Base-by-base conservation (phyloP, 192 early-diverging fungal genomes). In the Physocladia obscura region DNA sequence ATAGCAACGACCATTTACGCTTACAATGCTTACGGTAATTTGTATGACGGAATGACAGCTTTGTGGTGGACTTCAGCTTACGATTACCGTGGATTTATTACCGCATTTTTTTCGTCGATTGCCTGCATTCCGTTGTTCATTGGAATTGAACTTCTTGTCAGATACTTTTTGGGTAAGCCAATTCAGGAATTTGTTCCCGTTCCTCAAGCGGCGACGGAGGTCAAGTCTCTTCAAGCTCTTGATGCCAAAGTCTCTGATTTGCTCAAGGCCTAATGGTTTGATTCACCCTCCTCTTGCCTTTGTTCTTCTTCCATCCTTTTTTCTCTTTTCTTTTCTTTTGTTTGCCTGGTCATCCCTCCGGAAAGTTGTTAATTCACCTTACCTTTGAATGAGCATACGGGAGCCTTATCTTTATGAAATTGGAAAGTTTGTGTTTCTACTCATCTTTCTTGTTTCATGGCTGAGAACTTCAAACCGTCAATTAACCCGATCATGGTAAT, bases 41-140 rank as follows among this genome's bases (percentile, higher is more conserved):
- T 67, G 34, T 58, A 32, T 6, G 54, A 29, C 8, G 80, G 80
- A 3, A 49, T 81, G 26, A 48, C 39, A 1, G 24, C 44, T 13
- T 40, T 70, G 54, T 81, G 76, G 54, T 78, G 69, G 72, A 31
- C 49, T 21, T n/a, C n/a, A 19, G 49, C 48, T 5, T 82, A 82
- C 61, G 67, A 72, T 39, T 82, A 71, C 62, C 44, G 8, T 0
- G 37, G 73, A 35, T 82, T 77, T 70, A 2, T 77, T 11, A 64
- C 58, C 40, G 81, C 74, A 2, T 47, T 78, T 19, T 38, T 75
- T 2, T 4, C 73, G 0, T 71, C 67, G 13, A 67, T 82, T 29
- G 64, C 73, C 30, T 75, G 75, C 32, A 49, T 79, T 15, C 38
- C 52, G 4, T 4, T 79, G 2, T 74, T 37, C 3, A 62, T 63